Percentiles rank a stretch among this genome's conserved stretches.
These are phyloP conservation scores for Hibiscus mutabilis DNA, from an alignment of 345 rosid species.

Conservation along the genomic window DNA sequence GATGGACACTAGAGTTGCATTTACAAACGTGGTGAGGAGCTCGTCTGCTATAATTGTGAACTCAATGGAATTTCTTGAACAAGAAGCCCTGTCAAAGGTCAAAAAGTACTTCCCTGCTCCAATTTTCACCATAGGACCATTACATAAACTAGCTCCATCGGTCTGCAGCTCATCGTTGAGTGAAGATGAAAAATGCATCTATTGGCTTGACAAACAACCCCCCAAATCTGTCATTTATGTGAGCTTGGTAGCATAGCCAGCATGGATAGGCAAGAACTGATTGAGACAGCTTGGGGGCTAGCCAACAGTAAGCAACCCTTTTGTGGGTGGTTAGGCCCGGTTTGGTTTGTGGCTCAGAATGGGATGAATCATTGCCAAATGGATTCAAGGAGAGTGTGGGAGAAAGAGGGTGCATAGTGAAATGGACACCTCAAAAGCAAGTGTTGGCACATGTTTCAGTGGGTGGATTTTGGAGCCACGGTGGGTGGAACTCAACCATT, in stretches of 20 bases:
- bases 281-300: conserved; percentile 26
- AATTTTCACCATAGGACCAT: conserved; percentile 27
- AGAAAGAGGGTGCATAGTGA: conserved; percentile 21
- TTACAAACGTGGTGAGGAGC: neutral
- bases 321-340: conserved; percentile 35
- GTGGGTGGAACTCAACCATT: conserved; percentile 38
- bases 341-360: conserved; percentile 13
- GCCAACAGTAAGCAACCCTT: conserved; percentile 24
- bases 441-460: conserved; percentile 30
- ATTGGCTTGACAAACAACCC: conserved; percentile 32
- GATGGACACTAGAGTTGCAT: neutral
- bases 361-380: conserved; percentile 16
- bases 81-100: conserved; percentile 12
- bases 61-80: conserved; percentile 29
- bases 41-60: conserved; percentile 25
- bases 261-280: neutral
- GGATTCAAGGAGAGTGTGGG: conserved; percentile 12
- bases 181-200: conserved; percentile 27
- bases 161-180: conserved; percentile 13
- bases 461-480: conserved; percentile 38
- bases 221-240: conserved; percentile 23
- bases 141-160: conserved; percentile 25
- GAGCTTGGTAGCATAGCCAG: conserved; percentile 16
- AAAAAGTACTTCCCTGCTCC: conserved; percentile 18
- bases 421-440: conserved; percentile 38